Evolutionary conservation across 306 rosid genomes (phyloP).

Genomic region (Acacia acuminata): DNA sequence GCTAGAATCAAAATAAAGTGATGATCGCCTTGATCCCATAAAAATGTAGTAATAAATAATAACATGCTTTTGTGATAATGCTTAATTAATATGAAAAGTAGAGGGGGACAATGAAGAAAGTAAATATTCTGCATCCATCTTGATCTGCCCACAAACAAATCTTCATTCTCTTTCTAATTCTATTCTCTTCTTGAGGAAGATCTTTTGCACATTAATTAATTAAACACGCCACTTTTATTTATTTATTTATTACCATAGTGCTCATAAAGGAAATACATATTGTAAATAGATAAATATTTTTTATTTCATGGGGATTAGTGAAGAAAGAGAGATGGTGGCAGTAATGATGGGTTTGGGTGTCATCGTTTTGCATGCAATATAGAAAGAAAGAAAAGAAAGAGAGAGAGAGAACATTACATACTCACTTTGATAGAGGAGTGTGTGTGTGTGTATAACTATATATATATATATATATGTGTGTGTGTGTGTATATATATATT

Average conservation of each 20-base stretch:
- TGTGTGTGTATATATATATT: too few relatives aligned
- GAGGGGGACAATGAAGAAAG: constrained; percentile 42
- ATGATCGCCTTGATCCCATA: not conserved
- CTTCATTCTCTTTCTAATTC: constrained; percentile 26
- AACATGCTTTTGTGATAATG: constrained; percentile 2
- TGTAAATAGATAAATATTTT: not conserved
- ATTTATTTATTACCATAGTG: not conserved
- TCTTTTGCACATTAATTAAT: constrained; percentile 12
- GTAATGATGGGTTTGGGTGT: constrained; percentile 66
- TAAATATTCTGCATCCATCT: constrained; percentile 15
- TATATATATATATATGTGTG: not conserved
- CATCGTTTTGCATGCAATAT: constrained; percentile 69
- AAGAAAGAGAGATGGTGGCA: constrained; percentile 60
- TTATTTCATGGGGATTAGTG: constrained; percentile 72
- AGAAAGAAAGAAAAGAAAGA: constrained; percentile 6
- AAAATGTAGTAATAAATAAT: not conserved
- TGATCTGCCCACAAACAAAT: constrained; percentile 32
- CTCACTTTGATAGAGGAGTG: not conserved
- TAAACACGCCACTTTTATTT: not conserved
- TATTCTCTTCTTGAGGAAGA: constrained; percentile 31
- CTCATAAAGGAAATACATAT: constrained; percentile 13
- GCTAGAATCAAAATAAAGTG: not conserved
- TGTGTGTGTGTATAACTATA: too few relatives aligned
- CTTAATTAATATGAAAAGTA: constrained; percentile 29
- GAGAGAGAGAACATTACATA: constrained; percentile 1